Evolutionary conservation across 768 basidiomycete species (phyloP), one percentile per base, ranked within the genome.

Genomic region (Leccinum uliginosum): DNA sequence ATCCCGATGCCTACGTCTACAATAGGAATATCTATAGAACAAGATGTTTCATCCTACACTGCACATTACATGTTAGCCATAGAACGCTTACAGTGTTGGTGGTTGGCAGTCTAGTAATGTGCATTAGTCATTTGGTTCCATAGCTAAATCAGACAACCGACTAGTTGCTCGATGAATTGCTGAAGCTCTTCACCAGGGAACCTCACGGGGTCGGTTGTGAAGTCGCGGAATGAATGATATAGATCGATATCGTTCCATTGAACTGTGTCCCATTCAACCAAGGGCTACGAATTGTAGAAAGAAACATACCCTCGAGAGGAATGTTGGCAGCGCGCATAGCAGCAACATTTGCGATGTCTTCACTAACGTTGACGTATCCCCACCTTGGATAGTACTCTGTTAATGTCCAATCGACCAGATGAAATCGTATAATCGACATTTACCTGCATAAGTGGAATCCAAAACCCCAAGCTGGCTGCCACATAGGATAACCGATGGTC

Each of bases 191-290:
- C 76, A 17, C 66, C 72, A 6, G 86, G 83, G 74, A 83, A 89
- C 45, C 74, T 79, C 26, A 82, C 78, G 15, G 86, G 85, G 65
- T 88, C 87, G 8, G 79, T 71, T 5, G 87, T 89, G 60, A 88
- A 87, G 67, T 87, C 87, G 17, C 87, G 78, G 32, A 79, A 74
- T 27, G 86, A 82, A 61, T 87, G 83, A 60, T 86, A 89, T 51
- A 89, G 60, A 70, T 89, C 87, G 57, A 89, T 86, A 61, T 89
- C 87, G 63, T 86, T 88, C 87, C 87, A 89, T 78, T 87, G 87
- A 48, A 83, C 85, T 86, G 34, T 19, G 9, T 19, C 0, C 15
- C 23, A 19, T 55, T 69, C 11, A 59, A 47, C 10, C 17, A 10
- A 29, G 19, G 24, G 3, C 4, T 29, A 47, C 30, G 1, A 4